Base-by-base conservation (phyloP, 257 asterid species). In the Jacaranda copaia region DNA sequence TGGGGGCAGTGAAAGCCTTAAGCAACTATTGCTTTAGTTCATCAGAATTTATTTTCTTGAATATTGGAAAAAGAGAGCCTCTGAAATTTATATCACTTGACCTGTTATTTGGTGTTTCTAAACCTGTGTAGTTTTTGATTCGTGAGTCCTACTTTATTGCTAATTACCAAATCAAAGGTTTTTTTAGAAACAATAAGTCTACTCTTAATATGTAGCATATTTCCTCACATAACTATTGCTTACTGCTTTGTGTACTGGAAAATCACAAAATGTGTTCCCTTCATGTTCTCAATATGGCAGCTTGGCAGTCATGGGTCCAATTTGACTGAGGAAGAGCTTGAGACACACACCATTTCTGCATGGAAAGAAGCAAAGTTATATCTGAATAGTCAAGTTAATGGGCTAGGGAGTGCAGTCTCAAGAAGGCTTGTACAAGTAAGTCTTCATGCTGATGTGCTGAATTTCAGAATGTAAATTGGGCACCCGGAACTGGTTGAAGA, bases 281-380 rank as follows among this genome's bases (percentile, higher is more conserved):
- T 71, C 49, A 32, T 52, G 75, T 63, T 73, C 75, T 73, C 62
- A n/a, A 75, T 77, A 65, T 69, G 83, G 80, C 88, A 92, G 97
- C 97, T 92, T 75, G 94, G 96, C 43, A 81, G 81, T 76, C 90
- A 90, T 84, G 93, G 94, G 58, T 90, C 97, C 74, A 90, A 90
- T 86, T 82, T 92, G 79, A 90, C 97, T 0, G 97, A 92, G 83
- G 97, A 90, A 83, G 96, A 92, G 83, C 97, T 92, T 66, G 97
- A 87, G 80, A 92, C 96, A 55, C 97, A 92, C 81, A 92, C 96
- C 32, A 90, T 92, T 63, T 88, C 90, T 53, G 97, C 96, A n/a
- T 92, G 96, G 97, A 92, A 90, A 87, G 91, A 88, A 79, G 93
- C 90, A 56, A 92, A 92, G 65, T 64, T 79, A 63, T 86, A 86